Evolutionary conservation across 2,329 filamentous ascomycete species (phyloP), one percentile per base, ranked within the genome.

Genomic region (Chaetomium strumarium): DNA sequence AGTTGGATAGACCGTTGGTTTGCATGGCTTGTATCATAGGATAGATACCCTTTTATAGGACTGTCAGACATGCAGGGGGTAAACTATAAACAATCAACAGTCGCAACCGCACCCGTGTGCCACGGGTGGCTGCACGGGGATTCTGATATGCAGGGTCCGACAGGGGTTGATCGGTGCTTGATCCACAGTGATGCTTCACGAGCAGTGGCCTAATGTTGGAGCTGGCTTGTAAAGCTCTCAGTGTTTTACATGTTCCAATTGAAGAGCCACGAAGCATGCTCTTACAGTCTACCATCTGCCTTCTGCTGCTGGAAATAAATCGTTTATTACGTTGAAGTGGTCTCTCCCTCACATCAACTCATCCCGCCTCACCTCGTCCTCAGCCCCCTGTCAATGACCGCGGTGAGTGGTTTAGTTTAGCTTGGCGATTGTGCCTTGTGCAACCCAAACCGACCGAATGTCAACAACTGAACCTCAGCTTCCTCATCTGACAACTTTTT

Each of bases 1-100:
- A 9, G 42, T 17, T 57, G 44, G 43, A 47, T 14, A 43, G 40
- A 36, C 34, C 40, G 49, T 16, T 38, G 13, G 40, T 39, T 19
- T 20, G 14, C 20, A 34, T 51, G 44, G 8, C 14, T 38, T 49
- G 52, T 52, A 53, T 40, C 46, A 45, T 58, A 55, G 37, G 41
- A 55, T 58, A 56, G 41, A 55, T 58, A 56, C 56, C 53, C 52
- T 47, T 30, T 13, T 37, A 16, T 8, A n/a, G 34, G 24, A 24
- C 24, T 24, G 24, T 24, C 24, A 24, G 24, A 24, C 4, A 24
- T 24, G 4, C 24, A 24, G 24, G 24, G 24, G 24, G 24, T 24
- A 24, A 24, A n/a, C n/a, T 24, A 20, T 19, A 34, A 34, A 34
- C 14, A 34, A 34, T 12, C 33, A 34, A 34, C 33, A 34, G 24